A percentile compares a stretch with the other conserved stretches of the same genome.
These are phyloP conservation scores for Leavenworthia alabamica DNA, from an alignment of 345 rosid species.

Conservation along the genomic window DNA sequence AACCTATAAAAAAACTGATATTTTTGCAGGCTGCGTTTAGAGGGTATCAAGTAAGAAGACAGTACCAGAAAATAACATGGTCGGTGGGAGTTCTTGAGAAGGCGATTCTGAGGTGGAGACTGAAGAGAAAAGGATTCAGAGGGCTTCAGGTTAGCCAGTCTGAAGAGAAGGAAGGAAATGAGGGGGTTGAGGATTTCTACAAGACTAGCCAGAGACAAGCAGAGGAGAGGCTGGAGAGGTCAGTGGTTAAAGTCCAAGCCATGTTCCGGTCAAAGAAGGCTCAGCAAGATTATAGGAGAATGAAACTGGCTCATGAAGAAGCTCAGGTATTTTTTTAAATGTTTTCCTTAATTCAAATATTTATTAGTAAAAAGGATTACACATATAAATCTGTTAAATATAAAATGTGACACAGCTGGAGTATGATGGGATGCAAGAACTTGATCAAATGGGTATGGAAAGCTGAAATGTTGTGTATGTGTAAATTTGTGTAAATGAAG, in stretches of 20 bases:
- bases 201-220: conserved; percentile 76
- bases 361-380: neutral
- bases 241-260: conserved; percentile 75
- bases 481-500: conserved; percentile 22
- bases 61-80: conserved; percentile 76
- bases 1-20: no score
- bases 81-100: conserved; percentile 95
- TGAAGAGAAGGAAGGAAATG: conserved; percentile 41
- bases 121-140: conserved; percentile 86
- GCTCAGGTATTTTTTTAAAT: conserved; percentile 44
- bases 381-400: neutral
- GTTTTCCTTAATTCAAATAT: neutral
- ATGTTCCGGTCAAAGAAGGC: conserved; percentile 98
- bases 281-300: conserved; percentile 78
- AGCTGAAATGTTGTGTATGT: conserved; percentile 19
- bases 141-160: conserved; percentile 53
- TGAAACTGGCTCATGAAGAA: conserved; percentile 59
- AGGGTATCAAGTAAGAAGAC: conserved; percentile 75
- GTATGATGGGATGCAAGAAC: conserved; percentile 39
- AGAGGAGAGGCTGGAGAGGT: conserved; percentile 77
- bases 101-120: conserved; percentile 84
- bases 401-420: conserved; percentile 49
- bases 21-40: conserved; percentile 78
- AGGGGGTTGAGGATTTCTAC: conserved; percentile 69
- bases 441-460: conserved; percentile 32